Evolutionary conservation across 805 yeast genomes (phyloP), one percentile per base, ranked within the genome.

Genomic region (Schwanniomyces occidentalis): DNA sequence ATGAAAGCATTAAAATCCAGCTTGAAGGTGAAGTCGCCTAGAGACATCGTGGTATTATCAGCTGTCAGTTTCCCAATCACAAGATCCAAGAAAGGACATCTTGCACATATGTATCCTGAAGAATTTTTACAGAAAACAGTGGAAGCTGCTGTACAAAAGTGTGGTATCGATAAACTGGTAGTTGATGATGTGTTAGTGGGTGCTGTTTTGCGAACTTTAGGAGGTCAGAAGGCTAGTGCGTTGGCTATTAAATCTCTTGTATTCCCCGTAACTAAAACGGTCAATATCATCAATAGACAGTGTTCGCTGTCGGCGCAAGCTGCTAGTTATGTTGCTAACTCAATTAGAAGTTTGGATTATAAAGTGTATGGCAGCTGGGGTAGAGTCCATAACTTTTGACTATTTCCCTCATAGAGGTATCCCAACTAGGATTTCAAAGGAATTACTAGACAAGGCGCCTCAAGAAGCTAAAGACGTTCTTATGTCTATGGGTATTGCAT

Each of bases 301-400:
- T 65, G 71, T 38, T 58, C 66, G 13, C 63, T 69, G 5, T 63
- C 69, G 5, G 65, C 66, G 7, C 69, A 63, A 39, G 68, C 69
- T 9, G 40, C 63, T 16, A 38, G 64, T 1, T 58, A 58, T 30
- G 39, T 55, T 16, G 66, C 69, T 6, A 49, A 54, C 23, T 47
- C 63, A 7, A 51, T 64, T 17, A 32, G 46, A 17, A 33, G 55
- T 9, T 67, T 64, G 15, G 61, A 61, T 26, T 50, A 56, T 24
- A 45, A 42, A 18, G 49, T 54, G 65, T 9, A 50, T 64, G 27
- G 71, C 68, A 3, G 71, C 67, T 17, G 71, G 71, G 24, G 71
- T 64, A n/a, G 71, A 64, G 42, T 61, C 67, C 2, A 65, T 65
- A 70, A 63, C 69, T 12, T 49, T 38, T 39, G 69, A 64, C 43